Base-by-base conservation (phyloP, 2,329 filamentous ascomycete species). In the Aspergillus oerlinghausenensis region DNA sequence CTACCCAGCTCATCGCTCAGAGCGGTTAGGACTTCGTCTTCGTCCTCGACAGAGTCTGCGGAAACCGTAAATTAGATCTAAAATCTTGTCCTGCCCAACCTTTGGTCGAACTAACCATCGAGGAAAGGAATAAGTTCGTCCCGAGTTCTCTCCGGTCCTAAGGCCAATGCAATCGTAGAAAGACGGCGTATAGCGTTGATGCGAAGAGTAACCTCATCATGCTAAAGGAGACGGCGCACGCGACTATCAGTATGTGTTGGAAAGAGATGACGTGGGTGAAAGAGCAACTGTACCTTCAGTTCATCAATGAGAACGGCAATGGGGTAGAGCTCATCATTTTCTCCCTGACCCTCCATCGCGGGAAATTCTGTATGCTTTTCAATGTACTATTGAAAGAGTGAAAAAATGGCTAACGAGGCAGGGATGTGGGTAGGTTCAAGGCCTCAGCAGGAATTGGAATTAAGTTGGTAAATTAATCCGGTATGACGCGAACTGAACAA, bases 241-340 rank as follows among this genome's bases (percentile, higher is more conserved):
- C 58, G 45, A 56, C 28, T n/a, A 49, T 53, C 52, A 38, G 52
- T 47, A 43, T 67, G 56, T 64, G 62, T 56, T 59, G 23, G 54
- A 52, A 52, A 50, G 51, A 49, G 50, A 51, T 32, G 49, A 26
- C 45, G 51, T 50, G 54, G 49, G n/a, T 29, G 56, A 42, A 59
- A 48, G 49, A 50, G 55, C 35, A 49, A 57, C 50, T 77, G 70
- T 85, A 96, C 92, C 90, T 97, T 99, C 73, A 99, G 84, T 85
- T 99, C 94, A 78, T 99, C 94, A 79, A 99, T 99, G 79, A 99
- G 88, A 67, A 99, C 94, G 73, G 95, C 94, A 82, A 99, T 99
- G 76, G 94, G 94, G 79, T 97, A 99, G 72, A 99, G 92, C 87
- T 97, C 95, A 80, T 99, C 94, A 77, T 88, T 95, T 82, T 93